Conservation (phyloP, 352 stramenopile genomes). For the Aphanomyces cochlioides region DNA sequence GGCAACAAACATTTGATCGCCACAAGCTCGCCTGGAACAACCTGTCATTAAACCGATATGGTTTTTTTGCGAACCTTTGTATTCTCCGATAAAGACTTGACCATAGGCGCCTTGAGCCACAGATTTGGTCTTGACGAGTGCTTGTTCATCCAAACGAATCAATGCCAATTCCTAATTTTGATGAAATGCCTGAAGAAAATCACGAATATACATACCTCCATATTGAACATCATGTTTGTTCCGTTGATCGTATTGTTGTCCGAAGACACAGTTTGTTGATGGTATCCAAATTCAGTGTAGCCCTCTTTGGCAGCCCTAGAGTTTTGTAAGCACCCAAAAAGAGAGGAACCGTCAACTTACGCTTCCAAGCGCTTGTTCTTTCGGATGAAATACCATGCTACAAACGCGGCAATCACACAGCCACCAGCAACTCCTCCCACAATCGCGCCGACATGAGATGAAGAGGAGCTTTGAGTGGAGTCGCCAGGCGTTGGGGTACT, state of each 20-base stretch:
- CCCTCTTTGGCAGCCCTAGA: background rate
- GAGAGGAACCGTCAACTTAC: too few species aligned
- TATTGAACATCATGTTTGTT: background rate
- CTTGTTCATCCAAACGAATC: conserved; percentile 14
- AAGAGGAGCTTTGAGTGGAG: background rate
- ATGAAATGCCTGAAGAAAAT: background rate
- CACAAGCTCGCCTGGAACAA: background rate
- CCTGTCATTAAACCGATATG: background rate
- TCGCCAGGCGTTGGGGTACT: background rate
- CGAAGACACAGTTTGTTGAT: background rate
- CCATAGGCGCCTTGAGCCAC: conserved; percentile 22
- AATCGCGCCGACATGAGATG: background rate
- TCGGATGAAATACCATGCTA: background rate
- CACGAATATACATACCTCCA: background rate
- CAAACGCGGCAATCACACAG: background rate
- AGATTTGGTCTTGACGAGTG: background rate
- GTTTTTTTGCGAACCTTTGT: conserved; percentile 11
- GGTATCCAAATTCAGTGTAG: background rate
- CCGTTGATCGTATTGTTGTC: background rate
- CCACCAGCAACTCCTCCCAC: background rate
- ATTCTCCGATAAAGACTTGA: conserved; percentile 21
- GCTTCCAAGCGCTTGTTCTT: background rate
- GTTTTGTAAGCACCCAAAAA: too few species aligned
- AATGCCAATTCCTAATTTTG: conserved; percentile 9
- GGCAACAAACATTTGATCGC: conserved; percentile 22